These are phyloP conservation scores for Schoenoplectus triqueter DNA, from an alignment of 202 grass and related monocot species.

Conservation along the genomic window DNA sequence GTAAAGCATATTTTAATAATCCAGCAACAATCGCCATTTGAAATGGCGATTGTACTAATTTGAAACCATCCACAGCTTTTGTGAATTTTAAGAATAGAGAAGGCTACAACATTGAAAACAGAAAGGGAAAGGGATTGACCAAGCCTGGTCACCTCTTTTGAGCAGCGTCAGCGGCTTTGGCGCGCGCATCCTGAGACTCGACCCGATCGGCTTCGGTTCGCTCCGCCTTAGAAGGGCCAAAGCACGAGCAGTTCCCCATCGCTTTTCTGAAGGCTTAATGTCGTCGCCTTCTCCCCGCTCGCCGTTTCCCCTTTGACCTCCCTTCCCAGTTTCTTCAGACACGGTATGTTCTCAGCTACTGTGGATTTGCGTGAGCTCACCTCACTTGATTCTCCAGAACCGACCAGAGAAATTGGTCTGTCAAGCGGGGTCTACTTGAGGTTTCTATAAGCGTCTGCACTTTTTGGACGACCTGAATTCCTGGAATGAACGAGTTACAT, in stretches of 20 bases:
- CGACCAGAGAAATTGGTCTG: background rate
- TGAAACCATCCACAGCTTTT: background rate
- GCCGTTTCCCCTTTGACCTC: slow-evolving; percentile 17
- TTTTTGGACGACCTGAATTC: background rate
- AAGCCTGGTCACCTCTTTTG: slow-evolving; percentile 58
- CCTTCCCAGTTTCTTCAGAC: slow-evolving; percentile 15
- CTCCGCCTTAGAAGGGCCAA: slow-evolving; percentile 61
- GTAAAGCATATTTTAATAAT: no score
- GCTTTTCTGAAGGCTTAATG: background rate
- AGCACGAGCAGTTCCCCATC: slow-evolving; percentile 85
- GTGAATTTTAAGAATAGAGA: background rate
- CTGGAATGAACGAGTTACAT: no score
- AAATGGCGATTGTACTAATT: background rate
- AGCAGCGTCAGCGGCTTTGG: slow-evolving; percentile 81
- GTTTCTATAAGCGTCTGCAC: background rate
- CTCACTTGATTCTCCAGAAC: background rate
- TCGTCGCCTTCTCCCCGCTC: background rate
- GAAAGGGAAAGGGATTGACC: background rate
- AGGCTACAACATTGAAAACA: background rate
- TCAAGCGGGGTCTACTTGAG: background rate
- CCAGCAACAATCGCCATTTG: background rate
- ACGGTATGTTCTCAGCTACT: slow-evolving; percentile 1
- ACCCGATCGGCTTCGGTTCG: slow-evolving; percentile 50
- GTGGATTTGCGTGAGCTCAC: slow-evolving; percentile 21
- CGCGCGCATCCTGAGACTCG: slow-evolving; percentile 69